Conservation (phyloP, 345 rosid genomes). For the Noccaea caerulescens region DNA sequence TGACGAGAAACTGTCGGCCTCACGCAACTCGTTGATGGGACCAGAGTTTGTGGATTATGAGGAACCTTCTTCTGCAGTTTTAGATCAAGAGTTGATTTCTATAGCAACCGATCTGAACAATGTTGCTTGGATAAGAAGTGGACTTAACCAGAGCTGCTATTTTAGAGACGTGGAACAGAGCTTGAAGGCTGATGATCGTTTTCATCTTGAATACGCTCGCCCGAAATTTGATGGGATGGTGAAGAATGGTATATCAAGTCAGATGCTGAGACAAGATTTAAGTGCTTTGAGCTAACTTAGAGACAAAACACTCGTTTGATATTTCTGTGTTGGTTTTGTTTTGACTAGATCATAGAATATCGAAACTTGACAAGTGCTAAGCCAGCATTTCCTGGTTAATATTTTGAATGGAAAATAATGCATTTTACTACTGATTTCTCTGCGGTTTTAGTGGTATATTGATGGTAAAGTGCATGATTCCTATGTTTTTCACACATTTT, state of each 20-base stretch:
- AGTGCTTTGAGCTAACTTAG: slow-evolving; percentile 25
- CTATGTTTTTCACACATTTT: neutral
- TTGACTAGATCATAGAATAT: slow-evolving; percentile 3
- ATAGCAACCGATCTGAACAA: slow-evolving; percentile 73
- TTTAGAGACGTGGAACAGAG: slow-evolving; percentile 28
- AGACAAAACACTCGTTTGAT: neutral
- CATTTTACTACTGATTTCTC: neutral
- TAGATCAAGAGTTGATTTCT: slow-evolving; percentile 68
- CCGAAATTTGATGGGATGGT: slow-evolving; percentile 20
- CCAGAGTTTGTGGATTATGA: slow-evolving; percentile 71
- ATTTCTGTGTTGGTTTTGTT: neutral
- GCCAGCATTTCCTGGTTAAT: neutral
- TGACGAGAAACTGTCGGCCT: slow-evolving; percentile 26
- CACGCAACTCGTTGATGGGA: slow-evolving; percentile 60
- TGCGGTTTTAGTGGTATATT: neutral
- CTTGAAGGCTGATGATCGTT: neutral
- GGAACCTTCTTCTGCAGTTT: slow-evolving; percentile 51
- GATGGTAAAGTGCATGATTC: neutral
- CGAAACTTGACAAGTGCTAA: neutral
- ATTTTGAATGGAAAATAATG: neutral
- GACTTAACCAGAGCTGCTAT: slow-evolving; percentile 50
- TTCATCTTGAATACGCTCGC: slow-evolving; percentile 21
- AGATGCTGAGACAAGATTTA: slow-evolving; percentile 27
- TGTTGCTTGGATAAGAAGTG: slow-evolving; percentile 76
- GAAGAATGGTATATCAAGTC: slow-evolving; percentile 26